Percentiles rank a stretch among this genome's conserved stretches.
Conservation (phyloP, 805 yeast genomes). For the Yarrowia osloensis region DNA sequence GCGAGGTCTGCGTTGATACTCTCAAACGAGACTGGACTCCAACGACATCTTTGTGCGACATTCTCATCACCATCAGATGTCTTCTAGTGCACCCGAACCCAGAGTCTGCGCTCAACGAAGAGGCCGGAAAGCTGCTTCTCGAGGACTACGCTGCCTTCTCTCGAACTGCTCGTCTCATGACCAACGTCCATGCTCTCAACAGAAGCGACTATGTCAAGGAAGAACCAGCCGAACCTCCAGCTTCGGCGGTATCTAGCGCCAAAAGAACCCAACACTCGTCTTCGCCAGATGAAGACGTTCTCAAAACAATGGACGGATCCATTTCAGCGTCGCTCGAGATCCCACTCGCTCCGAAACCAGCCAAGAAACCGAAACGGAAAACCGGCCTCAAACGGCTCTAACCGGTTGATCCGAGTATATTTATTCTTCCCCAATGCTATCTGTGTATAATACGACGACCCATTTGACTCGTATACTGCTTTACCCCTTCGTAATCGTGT, state of each 20-base stretch:
- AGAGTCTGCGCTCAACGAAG: constrained; percentile 41
- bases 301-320: neutral
- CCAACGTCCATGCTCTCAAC: constrained; percentile 39
- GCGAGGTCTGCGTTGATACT: constrained; percentile 43
- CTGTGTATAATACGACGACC: neutral
- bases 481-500: no score
- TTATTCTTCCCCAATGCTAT: neutral
- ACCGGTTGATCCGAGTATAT: neutral
- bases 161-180: constrained; percentile 39
- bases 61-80: constrained; percentile 40
- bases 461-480: neutral
- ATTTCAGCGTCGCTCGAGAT: neutral
- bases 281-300: neutral
- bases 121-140: constrained; percentile 40
- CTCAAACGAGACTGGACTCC: constrained; percentile 41
- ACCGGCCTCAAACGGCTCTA: constrained; percentile 13
- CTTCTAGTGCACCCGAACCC: constrained; percentile 42
- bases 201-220: constrained; percentile 25
- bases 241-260: neutral
- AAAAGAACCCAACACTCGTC: neutral
- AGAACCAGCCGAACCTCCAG: neutral
- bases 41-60: constrained; percentile 37
- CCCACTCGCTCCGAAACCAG: neutral
- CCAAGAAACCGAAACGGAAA: constrained; percentile 10
- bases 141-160: constrained; percentile 39